Evolutionary conservation across 768 basidiomycete species (phyloP).

Genomic region (Lentinula edodes): DNA sequence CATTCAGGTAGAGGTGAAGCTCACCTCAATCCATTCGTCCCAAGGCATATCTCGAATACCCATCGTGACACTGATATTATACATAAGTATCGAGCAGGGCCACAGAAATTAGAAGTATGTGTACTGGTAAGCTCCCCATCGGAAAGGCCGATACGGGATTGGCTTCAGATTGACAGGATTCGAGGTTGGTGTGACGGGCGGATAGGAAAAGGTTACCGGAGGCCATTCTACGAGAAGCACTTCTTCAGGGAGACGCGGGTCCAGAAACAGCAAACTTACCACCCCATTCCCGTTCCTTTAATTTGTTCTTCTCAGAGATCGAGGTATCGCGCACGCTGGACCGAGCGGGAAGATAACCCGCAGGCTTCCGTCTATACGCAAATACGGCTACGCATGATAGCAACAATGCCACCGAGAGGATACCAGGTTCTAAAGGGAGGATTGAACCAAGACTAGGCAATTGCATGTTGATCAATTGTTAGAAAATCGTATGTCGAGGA

Average conservation of each 20-base stretch:
- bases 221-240: constrained; percentile 35
- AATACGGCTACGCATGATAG: neutral
- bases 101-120: constrained; percentile 15
- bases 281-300: constrained; percentile 5
- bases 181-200: constrained; percentile 36
- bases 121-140: constrained; percentile 58
- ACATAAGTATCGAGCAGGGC: neutral
- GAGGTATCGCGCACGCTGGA: neutral
- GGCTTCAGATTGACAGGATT: constrained; percentile 41
- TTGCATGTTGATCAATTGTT: no score
- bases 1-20: neutral
- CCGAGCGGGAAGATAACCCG: neutral
- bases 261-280: neutral
- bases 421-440: neutral
- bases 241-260: neutral
- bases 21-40: constrained; percentile 69
- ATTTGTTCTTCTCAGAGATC: neutral
- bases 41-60: constrained; percentile 62
- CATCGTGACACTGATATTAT: constrained; percentile 54
- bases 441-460: neutral
- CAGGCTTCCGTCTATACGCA: neutral
- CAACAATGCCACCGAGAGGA: neutral
- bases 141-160: constrained; percentile 62
- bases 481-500: no score
- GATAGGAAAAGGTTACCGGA: constrained; percentile 46